Evolutionary conservation across 768 basidiomycete genomes (phyloP).

Genomic region (Chlorophyllum brunneum): DNA sequence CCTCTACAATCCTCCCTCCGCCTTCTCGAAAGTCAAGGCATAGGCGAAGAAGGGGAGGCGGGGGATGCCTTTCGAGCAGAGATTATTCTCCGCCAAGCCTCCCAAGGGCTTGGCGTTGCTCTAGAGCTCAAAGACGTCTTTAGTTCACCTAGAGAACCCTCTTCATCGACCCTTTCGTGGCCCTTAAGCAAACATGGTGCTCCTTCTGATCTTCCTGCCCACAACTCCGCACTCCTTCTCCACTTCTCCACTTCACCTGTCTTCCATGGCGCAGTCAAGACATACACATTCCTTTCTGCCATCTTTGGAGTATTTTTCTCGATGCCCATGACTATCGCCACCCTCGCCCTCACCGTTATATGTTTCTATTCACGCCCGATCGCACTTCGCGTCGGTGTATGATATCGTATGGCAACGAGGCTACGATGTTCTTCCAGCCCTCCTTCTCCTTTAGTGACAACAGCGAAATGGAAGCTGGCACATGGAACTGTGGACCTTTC

Average conservation of each 20-base stretch:
- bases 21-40: slow-evolving; percentile 3
- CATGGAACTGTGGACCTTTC: not conserved
- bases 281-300: slow-evolving; percentile 5
- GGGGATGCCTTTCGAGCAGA: slow-evolving; percentile 9
- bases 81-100: slow-evolving; percentile 8
- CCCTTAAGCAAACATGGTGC: not conserved
- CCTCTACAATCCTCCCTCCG: slow-evolving; percentile 4
- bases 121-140: slow-evolving; percentile 9
- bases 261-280: not conserved
- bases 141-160: slow-evolving; percentile 7
- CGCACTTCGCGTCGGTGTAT: slow-evolving; percentile 31
- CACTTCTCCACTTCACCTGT: slow-evolving; percentile 2
- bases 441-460: not conserved
- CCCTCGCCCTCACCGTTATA: slow-evolving; percentile 33
- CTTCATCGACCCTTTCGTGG: not conserved
- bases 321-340: slow-evolving; percentile 32
- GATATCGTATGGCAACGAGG: not conserved
- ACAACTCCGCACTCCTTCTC: not conserved
- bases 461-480: not conserved
- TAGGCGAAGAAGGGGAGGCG: not conserved
- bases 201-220: slow-evolving; percentile 2
- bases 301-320: slow-evolving; percentile 20
- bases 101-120: slow-evolving; percentile 3
- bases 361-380: slow-evolving; percentile 37
- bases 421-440: not conserved